Evolutionary conservation across 2,329 filamentous ascomycete genomes (phyloP), one percentile per base, ranked within the genome.

Genomic region (Apiospora koreana): DNA sequence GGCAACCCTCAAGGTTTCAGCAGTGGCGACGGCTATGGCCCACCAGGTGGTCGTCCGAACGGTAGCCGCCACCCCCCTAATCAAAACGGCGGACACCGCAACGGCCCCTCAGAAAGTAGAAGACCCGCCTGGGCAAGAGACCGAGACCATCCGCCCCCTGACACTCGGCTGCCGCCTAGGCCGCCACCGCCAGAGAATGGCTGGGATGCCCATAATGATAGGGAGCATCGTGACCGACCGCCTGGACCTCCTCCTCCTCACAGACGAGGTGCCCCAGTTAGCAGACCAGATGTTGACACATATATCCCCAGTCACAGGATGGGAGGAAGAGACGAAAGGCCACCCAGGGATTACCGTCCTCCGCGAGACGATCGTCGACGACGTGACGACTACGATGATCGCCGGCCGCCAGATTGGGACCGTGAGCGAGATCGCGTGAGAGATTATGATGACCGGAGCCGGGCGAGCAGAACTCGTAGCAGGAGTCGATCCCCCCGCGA

Each of bases 101-200:
- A 77, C 68, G 82, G 76, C 25, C 83, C 86, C 21, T 83, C 85
- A 14, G 73, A 75, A 21, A 68, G 64, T 21, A 82, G 86, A 21
- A 80, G 86, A 67, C 87, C 87, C 7, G 86, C 85, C 2, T 89
- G 87, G 88, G 83, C 85, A 64, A 80, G 86, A 68, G 86, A 87
- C n/a, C 83, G 85, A 28, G 84, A 75, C 7, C 76, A 76, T 58
- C 76, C 77, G 45, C 78, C 75, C 3, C 76, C 77, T 65, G 79
- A 80, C 31, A 80, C 82, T 67, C 76, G 83, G 12, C 77, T 87
- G 16, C 86, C 85, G 3, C 86, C 85, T 4, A 81, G 86, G 12
- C 87, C 86, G 2, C 85, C 87, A 2, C 83, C 84, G n/a, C 81
- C 83, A 5, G 80, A 78, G 9, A 80, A 79, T 65, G 81, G 81